Evolutionary conservation across 768 basidiomycete species (phyloP).

Genomic region (Lentinula boryana): DNA sequence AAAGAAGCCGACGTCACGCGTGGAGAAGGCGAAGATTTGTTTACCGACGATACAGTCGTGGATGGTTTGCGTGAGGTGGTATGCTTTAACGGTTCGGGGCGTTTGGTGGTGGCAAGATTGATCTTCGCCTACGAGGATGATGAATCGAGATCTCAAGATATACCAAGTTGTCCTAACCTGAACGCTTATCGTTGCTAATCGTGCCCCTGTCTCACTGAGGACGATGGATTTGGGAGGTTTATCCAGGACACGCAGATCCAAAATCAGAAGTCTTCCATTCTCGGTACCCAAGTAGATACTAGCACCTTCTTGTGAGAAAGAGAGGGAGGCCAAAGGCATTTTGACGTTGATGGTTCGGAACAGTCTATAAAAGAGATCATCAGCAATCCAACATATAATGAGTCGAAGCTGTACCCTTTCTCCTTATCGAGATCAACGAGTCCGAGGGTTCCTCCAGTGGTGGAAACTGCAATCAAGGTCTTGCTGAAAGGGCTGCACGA

Average conservation of each 20-base stretch:
- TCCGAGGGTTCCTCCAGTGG: constrained; percentile 44
- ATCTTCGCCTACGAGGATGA: constrained; percentile 9
- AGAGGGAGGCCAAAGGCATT: constrained; percentile 48
- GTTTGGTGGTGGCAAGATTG: constrained; percentile 10
- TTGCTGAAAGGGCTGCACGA: constrained; percentile 74
- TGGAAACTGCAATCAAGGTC: constrained; percentile 57
- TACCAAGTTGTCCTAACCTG: constrained; percentile 35
- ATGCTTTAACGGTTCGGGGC: neutral
- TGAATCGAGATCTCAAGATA: neutral
- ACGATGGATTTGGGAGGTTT: constrained; percentile 51
- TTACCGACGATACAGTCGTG: constrained; percentile 2
- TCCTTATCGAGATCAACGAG: constrained; percentile 75
- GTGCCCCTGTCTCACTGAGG: constrained; percentile 40
- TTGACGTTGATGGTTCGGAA: constrained; percentile 54
- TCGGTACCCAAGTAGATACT: constrained; percentile 61
- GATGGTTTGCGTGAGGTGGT: constrained; percentile 7
- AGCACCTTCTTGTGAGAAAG: constrained; percentile 67
- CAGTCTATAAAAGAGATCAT: constrained; percentile 31
- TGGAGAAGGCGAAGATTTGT: neutral
- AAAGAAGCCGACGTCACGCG: neutral
- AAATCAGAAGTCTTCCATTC: constrained; percentile 53
- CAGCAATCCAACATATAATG: neutral
- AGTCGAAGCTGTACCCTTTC: constrained; percentile 39
- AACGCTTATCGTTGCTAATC: constrained; percentile 48
- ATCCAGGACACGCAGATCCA: constrained; percentile 62